Base-by-base conservation (phyloP, 139 green algal genomes). In the Asterochloris sp. region DNA sequence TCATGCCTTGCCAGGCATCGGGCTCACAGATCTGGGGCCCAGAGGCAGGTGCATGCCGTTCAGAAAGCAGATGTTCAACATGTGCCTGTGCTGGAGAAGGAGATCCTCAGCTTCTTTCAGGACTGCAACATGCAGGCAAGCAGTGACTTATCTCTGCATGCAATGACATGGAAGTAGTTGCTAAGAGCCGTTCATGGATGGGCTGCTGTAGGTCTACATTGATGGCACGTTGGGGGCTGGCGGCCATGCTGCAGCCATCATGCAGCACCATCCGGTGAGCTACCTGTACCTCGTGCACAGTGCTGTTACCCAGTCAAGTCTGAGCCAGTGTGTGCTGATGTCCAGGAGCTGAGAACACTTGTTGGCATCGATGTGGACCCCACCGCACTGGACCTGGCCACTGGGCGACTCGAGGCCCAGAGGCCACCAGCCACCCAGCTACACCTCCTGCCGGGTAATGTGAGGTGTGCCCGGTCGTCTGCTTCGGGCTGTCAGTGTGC, bases 181-280 rank as follows among this genome's bases (percentile, higher is more conserved):
- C 8, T 71, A 8, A 26, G 21, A 71, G 66, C 73, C 66, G 14
- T 71, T 29, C 12, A 61, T 79, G 73, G n/a, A 27, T 63, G 63
- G 11, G 26, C 60, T 11, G 13, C 23, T 89, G 26, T n/a, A 74
- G 29, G 64, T 54, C 6, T 97, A 94, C 78, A 84, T 98, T 13
- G 96, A 99, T 81, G 93, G 94, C 78, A 99, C 96, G 0, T 84
- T 98, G 17, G 96, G 96, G 4, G 93, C 95, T 23, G 96, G 88
- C 12, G 96, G 96, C 0, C 96, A 99, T 83, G 89, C 94, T 0
- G 26, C 73, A 17, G 90, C 81, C 1, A 78, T 99, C 27, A 60
- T 95, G 17, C 13, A 78, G 6, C 76, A 80, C 0, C 96, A 98
- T 82, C 89, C 90, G 77, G 91, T 93, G 78, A 62, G 83, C 28